phyloP scores from a whole-genome alignment of 108 stramenopile genomes.

The Aurantiochytrium sp. region DNA sequence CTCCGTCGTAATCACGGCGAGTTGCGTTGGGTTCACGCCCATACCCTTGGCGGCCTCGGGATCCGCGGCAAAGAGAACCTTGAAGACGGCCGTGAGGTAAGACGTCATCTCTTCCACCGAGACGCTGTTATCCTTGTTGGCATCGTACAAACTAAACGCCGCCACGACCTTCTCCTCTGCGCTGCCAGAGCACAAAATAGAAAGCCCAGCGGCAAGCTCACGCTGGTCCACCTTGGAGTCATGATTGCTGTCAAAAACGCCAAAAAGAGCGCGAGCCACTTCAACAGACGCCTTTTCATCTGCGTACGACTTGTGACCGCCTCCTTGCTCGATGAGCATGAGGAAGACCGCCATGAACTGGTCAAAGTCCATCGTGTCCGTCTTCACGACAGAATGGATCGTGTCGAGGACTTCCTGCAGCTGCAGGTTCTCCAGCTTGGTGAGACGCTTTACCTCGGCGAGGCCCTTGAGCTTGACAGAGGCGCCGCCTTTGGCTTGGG shows the following conservation, averaged over 20 bases:
- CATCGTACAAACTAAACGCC: conserved; percentile 38
- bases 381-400: neutral
- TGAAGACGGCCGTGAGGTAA: conserved; percentile 21
- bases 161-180: conserved; percentile 33
- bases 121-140: conserved; percentile 29
- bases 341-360: neutral
- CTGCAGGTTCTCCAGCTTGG: neutral
- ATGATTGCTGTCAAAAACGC: neutral
- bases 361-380: neutral
- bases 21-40: neutral
- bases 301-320: neutral
- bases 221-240: neutral
- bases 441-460: neutral
- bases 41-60: neutral
- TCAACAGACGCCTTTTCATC: neutral
- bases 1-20: neutral
- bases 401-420: neutral
- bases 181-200: neutral
- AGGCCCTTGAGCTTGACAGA: neutral
- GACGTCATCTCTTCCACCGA: neutral
- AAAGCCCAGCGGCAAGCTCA: neutral
- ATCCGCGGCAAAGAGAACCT: neutral
- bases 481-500: neutral
- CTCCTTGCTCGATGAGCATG: neutral
- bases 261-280: neutral